Percentiles rank a stretch among this genome's conserved stretches.
phyloP scores from a whole-genome alignment of 306 rosid genomes.

The Aeschynomene evenia region DNA sequence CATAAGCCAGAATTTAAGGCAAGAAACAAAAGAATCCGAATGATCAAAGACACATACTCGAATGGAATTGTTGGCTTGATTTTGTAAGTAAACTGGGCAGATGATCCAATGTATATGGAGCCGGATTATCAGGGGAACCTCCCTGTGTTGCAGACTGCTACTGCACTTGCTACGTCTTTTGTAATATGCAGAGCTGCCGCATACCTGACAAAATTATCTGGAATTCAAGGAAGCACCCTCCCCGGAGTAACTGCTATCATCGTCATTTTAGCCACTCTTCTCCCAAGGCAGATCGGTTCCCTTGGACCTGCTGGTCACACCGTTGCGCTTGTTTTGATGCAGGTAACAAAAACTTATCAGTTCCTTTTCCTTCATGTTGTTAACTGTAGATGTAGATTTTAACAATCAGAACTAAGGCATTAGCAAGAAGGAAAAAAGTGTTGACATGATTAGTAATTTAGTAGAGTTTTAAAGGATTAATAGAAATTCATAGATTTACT shows the following conservation, averaged over 20 bases:
- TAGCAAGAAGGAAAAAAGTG: background rate
- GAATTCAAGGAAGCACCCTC: conserved; percentile 61
- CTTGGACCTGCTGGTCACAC: conserved; percentile 63
- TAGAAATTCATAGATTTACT: too few species aligned
- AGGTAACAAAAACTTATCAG: conserved; percentile 40
- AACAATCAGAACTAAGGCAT: background rate
- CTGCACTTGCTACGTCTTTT: conserved; percentile 58
- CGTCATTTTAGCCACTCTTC: conserved; percentile 58
- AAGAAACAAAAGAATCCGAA: background rate
- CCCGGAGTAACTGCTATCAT: conserved; percentile 60
- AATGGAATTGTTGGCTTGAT: background rate
- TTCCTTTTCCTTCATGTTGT: background rate
- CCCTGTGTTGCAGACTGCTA: conserved; percentile 48
- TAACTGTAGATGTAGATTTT: conserved; percentile 20
- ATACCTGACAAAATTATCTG: conserved; percentile 38
- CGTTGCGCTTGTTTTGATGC: conserved; percentile 59
- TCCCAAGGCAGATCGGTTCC: conserved; percentile 50
- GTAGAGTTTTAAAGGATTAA: background rate
- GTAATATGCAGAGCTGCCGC: conserved; percentile 52
- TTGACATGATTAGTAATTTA: background rate
- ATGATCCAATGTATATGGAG: conserved; percentile 35
- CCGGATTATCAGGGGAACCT: conserved; percentile 28
- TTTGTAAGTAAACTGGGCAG: conserved; percentile 30
- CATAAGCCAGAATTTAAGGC: background rate
- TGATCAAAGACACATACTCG: background rate